Evolutionary conservation across 768 basidiomycete genomes (phyloP).

Genomic region (Agaricus subrufescens): DNA sequence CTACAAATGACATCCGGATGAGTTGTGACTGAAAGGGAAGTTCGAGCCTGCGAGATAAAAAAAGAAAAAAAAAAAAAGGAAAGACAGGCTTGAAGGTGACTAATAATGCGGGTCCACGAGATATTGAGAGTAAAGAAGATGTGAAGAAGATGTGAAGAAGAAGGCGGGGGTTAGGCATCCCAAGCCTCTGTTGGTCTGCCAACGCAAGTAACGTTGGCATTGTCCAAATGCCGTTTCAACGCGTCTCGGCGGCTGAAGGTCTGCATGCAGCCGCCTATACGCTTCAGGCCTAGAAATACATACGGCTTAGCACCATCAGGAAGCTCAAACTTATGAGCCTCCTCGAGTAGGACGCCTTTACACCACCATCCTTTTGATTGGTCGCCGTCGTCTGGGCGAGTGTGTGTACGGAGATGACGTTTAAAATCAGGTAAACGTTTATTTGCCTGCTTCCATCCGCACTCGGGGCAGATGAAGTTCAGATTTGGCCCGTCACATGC

Average conservation of each 20-base stretch:
- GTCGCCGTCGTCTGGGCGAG: slow-evolving; percentile 38
- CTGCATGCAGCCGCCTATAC: slow-evolving; percentile 37
- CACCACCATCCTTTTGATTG: slow-evolving; percentile 30
- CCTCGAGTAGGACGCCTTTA: slow-evolving; percentile 29
- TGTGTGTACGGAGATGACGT: slow-evolving; percentile 54
- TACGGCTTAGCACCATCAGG: slow-evolving; percentile 19
- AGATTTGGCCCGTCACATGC: slow-evolving; percentile 14
- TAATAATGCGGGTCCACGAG: not conserved
- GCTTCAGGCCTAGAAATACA: slow-evolving; percentile 21
- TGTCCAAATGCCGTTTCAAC: slow-evolving; percentile 38
- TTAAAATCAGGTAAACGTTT: slow-evolving; percentile 53
- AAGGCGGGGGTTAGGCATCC: not conserved
- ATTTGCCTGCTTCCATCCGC: slow-evolving; percentile 43
- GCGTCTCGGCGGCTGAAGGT: slow-evolving; percentile 43
- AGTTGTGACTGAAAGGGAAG: not conserved
- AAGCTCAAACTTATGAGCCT: slow-evolving; percentile 16
- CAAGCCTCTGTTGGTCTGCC: slow-evolving; percentile 15
- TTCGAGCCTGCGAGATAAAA: not conserved
- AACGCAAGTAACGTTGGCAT: slow-evolving; percentile 24
- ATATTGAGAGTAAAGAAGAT: not conserved
- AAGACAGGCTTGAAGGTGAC: not conserved
- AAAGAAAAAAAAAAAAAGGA: not conserved
- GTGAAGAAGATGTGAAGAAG: not conserved
- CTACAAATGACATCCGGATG: not conserved
- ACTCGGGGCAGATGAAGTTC: slow-evolving; percentile 41